A percentile compares a stretch with the other conserved stretches of the same genome.
Conservation (phyloP, 2,329 filamentous ascomycete genomes). For the Penicillium italicum region DNA sequence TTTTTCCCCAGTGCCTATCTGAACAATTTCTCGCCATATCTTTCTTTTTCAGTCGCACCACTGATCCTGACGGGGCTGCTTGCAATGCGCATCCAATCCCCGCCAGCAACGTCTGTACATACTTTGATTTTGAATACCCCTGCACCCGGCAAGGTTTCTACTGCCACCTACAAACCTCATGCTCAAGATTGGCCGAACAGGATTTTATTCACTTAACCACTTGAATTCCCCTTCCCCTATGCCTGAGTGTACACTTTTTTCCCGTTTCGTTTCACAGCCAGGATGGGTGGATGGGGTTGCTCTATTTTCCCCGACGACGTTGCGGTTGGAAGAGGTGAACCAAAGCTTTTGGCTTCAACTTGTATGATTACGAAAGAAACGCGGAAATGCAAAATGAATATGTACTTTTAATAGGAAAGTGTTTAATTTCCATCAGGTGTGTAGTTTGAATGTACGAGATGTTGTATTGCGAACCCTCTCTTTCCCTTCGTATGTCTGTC, state of each 20-base stretch:
- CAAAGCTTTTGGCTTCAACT: conserved; percentile 20
- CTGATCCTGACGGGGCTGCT: not conserved
- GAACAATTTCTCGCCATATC: not conserved
- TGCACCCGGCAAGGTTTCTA: conserved; percentile 6
- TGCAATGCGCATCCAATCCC: not conserved
- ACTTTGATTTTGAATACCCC: conserved; percentile 15
- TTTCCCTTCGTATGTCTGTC: not conserved
- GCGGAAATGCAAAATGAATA: conserved; percentile 32
- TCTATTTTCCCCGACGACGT: conserved; percentile 14
- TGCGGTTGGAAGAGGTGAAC: conserved; percentile 15
- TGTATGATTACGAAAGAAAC: conserved; percentile 42
- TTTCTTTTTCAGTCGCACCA: conserved; percentile 1
- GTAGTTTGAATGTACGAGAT: not conserved
- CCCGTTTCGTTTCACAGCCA: not conserved
- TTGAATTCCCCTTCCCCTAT: conserved; percentile 13
- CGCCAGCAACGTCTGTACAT: conserved; percentile 17
- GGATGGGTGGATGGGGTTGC: conserved; percentile 2
- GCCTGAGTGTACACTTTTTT: conserved; percentile 7
- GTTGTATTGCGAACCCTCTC: not conserved
- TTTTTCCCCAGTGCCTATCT: conserved; percentile 3
- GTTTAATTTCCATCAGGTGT: not conserved
- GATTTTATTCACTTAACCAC: conserved; percentile 10
- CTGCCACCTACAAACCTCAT: conserved; percentile 10
- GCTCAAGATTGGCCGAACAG: conserved; percentile 10
- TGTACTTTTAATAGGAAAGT: conserved; percentile 19